Percentiles rank a stretch among this genome's conserved stretches.
Conservation (phyloP, 2,329 filamentous ascomycete species). For the Exophiala spinifera region DNA sequence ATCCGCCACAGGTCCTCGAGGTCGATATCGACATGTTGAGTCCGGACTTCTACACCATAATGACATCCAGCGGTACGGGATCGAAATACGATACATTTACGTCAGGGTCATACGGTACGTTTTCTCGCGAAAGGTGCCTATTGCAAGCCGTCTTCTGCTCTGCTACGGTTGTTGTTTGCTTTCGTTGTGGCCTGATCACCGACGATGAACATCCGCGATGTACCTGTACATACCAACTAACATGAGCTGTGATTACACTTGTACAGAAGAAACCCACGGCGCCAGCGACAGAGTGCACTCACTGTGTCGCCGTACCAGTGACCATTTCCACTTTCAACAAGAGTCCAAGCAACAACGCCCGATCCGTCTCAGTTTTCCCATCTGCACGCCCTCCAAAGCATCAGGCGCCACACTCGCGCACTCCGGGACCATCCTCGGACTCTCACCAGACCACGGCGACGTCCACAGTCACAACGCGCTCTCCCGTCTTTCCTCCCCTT, state of each 20-base stretch:
- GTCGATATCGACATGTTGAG: conserved; percentile 34
- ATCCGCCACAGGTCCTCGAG: conserved; percentile 29
- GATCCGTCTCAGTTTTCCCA: conserved; percentile 29
- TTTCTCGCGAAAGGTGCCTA: too few species aligned
- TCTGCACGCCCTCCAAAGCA: conserved; percentile 32
- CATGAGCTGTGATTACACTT: not conserved
- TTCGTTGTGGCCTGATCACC: too few species aligned
- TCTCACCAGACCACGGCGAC: conserved; percentile 26
- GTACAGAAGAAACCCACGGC: not conserved
- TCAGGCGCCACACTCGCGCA: conserved; percentile 29
- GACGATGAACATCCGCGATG: too few species aligned
- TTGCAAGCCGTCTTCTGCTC: too few species aligned
- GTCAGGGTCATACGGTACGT: conserved; percentile 30
- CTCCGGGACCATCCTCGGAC: conserved; percentile 33
- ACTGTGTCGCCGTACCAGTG: conserved; percentile 28
- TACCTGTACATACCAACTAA: too few species aligned
- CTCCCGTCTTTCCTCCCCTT: conserved; percentile 27
- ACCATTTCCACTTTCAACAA: conserved; percentile 25
- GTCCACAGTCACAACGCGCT: conserved; percentile 15
- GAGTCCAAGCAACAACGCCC: conserved; percentile 5
- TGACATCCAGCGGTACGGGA: conserved; percentile 32
- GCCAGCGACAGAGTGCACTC: conserved; percentile 27
- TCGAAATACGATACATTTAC: conserved; percentile 30
- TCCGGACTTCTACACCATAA: conserved; percentile 33
- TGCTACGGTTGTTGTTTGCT: too few species aligned